phyloP scores from a whole-genome alignment of 1,139 yeast genomes.

The Candida pseudoviswanathii region DNA sequence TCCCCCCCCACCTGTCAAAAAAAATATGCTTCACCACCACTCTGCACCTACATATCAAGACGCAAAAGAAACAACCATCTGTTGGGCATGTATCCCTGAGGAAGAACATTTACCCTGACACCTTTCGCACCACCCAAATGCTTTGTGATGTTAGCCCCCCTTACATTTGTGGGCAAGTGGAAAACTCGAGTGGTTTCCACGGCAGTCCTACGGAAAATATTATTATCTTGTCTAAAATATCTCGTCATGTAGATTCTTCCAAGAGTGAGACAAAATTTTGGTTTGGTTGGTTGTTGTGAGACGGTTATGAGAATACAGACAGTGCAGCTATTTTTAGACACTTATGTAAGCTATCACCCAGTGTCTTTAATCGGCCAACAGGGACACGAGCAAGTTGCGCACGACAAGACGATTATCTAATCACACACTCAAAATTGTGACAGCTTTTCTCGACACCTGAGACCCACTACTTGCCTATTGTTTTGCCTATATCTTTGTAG shows the following conservation, averaged over 20 bases:
- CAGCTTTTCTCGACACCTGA: no score
- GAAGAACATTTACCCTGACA: no score
- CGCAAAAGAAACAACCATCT: no score
- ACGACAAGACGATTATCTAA: neutral
- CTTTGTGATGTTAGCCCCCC: neutral
- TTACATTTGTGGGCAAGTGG: neutral
- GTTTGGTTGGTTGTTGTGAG: neutral
- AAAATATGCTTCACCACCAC: no score
- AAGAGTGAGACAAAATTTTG: neutral
- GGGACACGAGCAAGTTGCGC: neutral
- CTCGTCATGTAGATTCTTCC: neutral
- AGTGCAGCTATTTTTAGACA: neutral
- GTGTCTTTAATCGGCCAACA: neutral
- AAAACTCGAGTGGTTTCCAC: neutral
- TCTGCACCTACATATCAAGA: no score
- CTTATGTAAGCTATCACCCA: neutral
- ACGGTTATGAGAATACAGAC: neutral
- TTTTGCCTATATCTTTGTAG: neutral
- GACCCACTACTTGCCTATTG: neutral
- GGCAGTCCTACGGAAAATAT: neutral
- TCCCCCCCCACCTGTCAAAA: no score
- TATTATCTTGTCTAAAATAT: neutral
- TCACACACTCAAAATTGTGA: no score
- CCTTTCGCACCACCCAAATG: no score
- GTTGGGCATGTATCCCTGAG: no score